Evolutionary conservation across 306 rosid genomes (phyloP), one percentile per base, ranked within the genome.

Genomic region (Lathyrus aphaca): DNA sequence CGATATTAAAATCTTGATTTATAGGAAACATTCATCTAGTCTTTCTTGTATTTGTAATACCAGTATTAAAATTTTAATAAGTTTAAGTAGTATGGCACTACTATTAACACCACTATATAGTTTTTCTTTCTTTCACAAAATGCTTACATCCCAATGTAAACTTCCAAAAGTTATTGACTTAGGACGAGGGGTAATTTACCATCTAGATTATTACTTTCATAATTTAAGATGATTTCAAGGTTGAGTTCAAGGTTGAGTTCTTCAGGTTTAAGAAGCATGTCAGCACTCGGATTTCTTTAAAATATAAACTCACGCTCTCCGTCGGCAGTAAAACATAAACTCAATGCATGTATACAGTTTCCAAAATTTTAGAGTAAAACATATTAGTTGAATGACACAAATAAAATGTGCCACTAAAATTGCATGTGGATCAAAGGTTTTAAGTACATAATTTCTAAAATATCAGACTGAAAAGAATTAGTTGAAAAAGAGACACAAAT

Each of bases 331-430:
- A n/a, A n/a, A n/a, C n/a, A n/a, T n/a, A n/a, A n/a, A n/a, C n/a
- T 29, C 64, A 30, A 13, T 16, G 48, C 15, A 14, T n/a, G 21
- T 45, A 29, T 13, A 37, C 62, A 63, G 19, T 50, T 63, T 38
- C 64, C 19, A 38, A 51, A 50, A 51, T 53, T 7, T 64, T 12
- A 32, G 14, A 19, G 32, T 21, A 39, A 57, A 62, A 50, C 18
- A 1, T 38, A 25, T 25, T 63, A 51, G 46, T 42, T 66, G 40
- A 56, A 56, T 30, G 30, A 32, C 21, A 58, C 21, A 58, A 58
- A 30, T 58, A 19, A 58, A 42, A 55, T 57, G 64, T 19, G 15
- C 43, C 73, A 57, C n/a, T 35, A 64, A 49, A 67, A 67, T 37
- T 46, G 55, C 51, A 38, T 6, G 14, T 48, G 27, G 45, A 67